Evolutionary conservation across 2,329 filamentous ascomycete species (phyloP).

Genomic region (Emydomyces testavorans): DNA sequence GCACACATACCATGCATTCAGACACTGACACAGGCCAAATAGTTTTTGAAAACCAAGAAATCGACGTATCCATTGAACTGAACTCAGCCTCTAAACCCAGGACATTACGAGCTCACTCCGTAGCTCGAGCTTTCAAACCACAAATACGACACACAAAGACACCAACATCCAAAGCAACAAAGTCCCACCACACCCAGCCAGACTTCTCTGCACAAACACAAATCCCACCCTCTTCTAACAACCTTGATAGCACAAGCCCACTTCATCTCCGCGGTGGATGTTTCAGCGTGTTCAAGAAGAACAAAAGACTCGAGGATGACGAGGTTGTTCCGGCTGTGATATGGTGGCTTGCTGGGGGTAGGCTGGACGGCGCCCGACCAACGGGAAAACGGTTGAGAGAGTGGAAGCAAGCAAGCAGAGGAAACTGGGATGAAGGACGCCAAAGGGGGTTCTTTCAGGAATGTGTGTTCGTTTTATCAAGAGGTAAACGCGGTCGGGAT

Average conservation of each 20-base stretch:
- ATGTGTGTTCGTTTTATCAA: slow-evolving; percentile 12
- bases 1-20: neutral
- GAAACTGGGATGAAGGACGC: slow-evolving; percentile 12
- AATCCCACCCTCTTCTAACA: neutral
- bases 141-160: neutral
- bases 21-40: neutral
- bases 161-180: neutral
- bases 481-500: slow-evolving; percentile 12
- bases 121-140: neutral
- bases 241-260: neutral
- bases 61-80: neutral
- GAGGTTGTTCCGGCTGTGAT: slow-evolving; percentile 10
- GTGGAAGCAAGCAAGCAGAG: slow-evolving; percentile 13
- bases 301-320: slow-evolving; percentile 12
- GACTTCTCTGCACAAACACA: neutral
- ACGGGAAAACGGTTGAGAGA: slow-evolving; percentile 11
- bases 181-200: neutral
- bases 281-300: slow-evolving; percentile 5
- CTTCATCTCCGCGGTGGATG: slow-evolving; percentile 11
- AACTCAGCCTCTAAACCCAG: neutral
- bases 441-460: slow-evolving; percentile 13
- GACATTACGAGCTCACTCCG: neutral
- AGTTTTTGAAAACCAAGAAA: neutral
- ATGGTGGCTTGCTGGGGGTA: slow-evolving; percentile 14
- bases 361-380: neutral